phyloP scores from a whole-genome alignment of 495 filamentous ascomycete genomes.

The Tuber calosporum region DNA sequence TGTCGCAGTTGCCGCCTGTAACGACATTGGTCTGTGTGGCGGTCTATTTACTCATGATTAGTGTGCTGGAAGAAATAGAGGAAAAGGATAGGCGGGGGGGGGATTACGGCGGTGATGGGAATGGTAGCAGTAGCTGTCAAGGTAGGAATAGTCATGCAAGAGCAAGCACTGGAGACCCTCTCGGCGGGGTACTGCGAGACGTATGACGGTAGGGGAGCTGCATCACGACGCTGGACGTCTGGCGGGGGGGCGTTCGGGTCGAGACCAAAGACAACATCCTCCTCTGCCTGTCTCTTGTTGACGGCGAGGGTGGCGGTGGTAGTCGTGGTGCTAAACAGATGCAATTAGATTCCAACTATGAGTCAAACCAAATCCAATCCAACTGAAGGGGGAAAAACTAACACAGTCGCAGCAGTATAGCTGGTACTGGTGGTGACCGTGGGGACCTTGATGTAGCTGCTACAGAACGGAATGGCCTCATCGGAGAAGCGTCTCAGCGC shows the following conservation, averaged over 20 bases:
- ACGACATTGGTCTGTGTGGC: constrained; percentile 1
- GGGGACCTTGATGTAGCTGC: constrained; percentile 13
- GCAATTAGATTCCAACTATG: background rate
- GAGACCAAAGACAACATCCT: constrained; percentile 12
- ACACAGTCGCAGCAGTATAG: constrained; percentile 14
- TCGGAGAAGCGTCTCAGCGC: constrained; percentile 15
- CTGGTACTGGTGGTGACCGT: constrained; percentile 3
- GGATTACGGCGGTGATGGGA: constrained; percentile 21
- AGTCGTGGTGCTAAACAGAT: background rate
- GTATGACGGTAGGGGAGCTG: constrained; percentile 8
- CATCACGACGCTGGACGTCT: background rate
- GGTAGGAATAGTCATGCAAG: constrained; percentile 23
- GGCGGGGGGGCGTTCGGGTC: too few relatives aligned
- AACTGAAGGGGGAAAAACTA: background rate
- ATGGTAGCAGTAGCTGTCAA: constrained; percentile 7
- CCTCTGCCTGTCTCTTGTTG: background rate
- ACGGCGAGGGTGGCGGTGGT: constrained; percentile 2
- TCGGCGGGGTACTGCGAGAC: constrained; percentile 20
- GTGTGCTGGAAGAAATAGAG: background rate
- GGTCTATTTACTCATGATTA: constrained; percentile 13
- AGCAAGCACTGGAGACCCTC: constrained; percentile 29
- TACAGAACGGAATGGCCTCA: constrained; percentile 26
- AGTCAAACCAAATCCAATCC: background rate
- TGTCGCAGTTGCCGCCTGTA: constrained; percentile 44
- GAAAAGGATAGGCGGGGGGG: background rate